Evolutionary conservation across 768 basidiomycete genomes (phyloP), one percentile per base, ranked within the genome.

Genomic region (Psilocybe cyanescens): DNA sequence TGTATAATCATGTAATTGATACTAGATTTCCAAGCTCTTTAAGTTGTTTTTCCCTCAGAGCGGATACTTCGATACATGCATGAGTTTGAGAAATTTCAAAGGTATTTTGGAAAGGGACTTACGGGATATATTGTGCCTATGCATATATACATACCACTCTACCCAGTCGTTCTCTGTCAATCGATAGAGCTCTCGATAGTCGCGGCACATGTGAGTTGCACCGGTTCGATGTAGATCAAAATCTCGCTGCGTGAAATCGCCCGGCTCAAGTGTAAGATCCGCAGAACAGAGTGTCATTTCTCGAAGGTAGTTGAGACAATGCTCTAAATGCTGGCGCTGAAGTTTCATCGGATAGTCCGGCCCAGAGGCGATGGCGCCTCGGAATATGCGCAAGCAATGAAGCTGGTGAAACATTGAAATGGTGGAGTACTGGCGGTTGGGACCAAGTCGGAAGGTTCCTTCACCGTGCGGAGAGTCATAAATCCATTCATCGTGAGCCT

Each of bases 281-380:
- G 80, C 73, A 8, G 65, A 58, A 58, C 80, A 81, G 24, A 81
- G 67, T 0, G 71, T 60, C 69, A 70, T 71, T 62, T 78, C 72
- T 7, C 80, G 72, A 37, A 81, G 64, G 65, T 78, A 81, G 48
- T 77, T 75, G 49, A 78, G 47, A 59, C 80, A 81, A 59, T 81
- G 80, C n/a, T 70, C 61, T 28, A 69, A 52, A 58, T 75, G 74
- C 4, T 59, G 65, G 28, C 37, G 50, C n/a, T 17, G 16, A 17
- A 19, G 24, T 4, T 55, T 30, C 6, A 46, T 54, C 6, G 48
- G 31, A 31, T 53, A 45, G 28, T 56, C 45, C 3, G 46, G 14
- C 7, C 28, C 33, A 11, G 24, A 51, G 51, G 58, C 58, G 53
- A 5, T 47, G 45, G 9, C 61, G 58, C 58, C 55, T 68, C 66